Evolutionary conservation across 1,139 yeast genomes (phyloP).

Genomic region (Ogataea hybrid): DNA sequence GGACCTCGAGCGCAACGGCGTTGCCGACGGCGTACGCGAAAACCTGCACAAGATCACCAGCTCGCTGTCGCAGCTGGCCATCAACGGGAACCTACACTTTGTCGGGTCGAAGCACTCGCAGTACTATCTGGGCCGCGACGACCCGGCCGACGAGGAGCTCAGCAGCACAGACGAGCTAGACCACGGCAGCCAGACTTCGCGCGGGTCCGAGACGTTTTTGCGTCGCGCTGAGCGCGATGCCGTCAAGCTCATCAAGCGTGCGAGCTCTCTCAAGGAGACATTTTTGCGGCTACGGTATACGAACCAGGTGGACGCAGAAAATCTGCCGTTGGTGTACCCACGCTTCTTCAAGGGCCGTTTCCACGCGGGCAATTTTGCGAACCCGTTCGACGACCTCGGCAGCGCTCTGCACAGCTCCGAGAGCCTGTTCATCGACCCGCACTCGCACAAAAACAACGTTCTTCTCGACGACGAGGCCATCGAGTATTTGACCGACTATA

Average conservation of each 20-base stretch:
- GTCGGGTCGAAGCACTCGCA: constrained; percentile 28
- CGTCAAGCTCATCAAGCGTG: constrained; percentile 35
- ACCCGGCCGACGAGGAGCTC: constrained; percentile 10
- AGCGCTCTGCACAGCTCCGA: constrained; percentile 7
- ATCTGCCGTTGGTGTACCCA: constrained; percentile 66
- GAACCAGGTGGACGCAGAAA: constrained; percentile 33
- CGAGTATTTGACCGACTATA: constrained; percentile 37
- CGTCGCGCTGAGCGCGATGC: constrained; percentile 41
- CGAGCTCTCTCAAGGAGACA: constrained; percentile 33
- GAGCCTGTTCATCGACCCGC: constrained; percentile 20
- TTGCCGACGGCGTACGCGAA: constrained; percentile 45
- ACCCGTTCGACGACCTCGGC: constrained; percentile 50
- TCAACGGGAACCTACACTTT: constrained; percentile 55
- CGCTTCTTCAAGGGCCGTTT: constrained; percentile 61
- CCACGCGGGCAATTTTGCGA: constrained; percentile 74
- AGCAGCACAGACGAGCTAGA: not conserved
- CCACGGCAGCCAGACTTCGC: constrained; percentile 2
- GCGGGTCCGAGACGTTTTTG: constrained; percentile 28
- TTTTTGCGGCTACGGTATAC: constrained; percentile 33
- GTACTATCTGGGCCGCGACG: constrained; percentile 21
- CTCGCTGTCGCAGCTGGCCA: constrained; percentile 57
- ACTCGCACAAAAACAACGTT: constrained; percentile 39
- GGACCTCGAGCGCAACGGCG: constrained; percentile 45
- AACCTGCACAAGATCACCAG: constrained; percentile 50
- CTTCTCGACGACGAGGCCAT: constrained; percentile 51